phyloP scores from a whole-genome alignment of 1,284 basidiomycete species.

The Austropuccinia psidii region DNA sequence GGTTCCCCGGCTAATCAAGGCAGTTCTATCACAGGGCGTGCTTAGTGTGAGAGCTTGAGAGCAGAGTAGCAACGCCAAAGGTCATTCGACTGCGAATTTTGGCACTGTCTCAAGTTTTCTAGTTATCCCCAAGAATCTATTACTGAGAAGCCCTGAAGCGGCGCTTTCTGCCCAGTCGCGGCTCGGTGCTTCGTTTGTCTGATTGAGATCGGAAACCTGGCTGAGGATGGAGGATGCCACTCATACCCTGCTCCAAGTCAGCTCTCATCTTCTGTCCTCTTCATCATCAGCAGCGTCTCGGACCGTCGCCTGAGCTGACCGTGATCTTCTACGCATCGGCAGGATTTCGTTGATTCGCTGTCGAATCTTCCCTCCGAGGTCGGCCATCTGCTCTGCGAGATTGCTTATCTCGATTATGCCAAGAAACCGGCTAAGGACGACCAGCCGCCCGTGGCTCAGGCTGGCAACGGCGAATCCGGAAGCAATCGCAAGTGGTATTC shows the following conservation, averaged over 20 bases:
- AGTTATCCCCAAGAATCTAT: too few species aligned
- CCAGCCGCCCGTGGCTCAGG: slow-evolving; percentile 29
- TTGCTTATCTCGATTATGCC: slow-evolving; percentile 36
- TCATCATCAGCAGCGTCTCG: neutral
- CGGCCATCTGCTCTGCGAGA: slow-evolving; percentile 30
- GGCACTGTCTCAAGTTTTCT: too few species aligned
- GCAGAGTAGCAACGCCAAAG: too few species aligned
- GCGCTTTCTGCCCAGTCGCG: too few species aligned
- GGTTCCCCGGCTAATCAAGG: too few species aligned
- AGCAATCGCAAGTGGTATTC: slow-evolving; percentile 35
- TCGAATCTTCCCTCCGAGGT: slow-evolving; percentile 32
- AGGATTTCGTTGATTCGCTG: slow-evolving; percentile 34
- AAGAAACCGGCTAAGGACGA: slow-evolving; percentile 31
- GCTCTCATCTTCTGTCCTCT: neutral
- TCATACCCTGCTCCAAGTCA: slow-evolving; percentile 35
- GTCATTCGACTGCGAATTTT: too few species aligned
- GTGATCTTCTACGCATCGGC: neutral
- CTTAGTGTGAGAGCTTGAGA: too few species aligned
- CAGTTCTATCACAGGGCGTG: too few species aligned
- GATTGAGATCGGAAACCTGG: too few species aligned
- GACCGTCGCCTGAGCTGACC: too few species aligned
- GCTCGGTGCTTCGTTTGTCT: too few species aligned
- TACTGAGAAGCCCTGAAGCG: too few species aligned
- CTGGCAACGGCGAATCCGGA: slow-evolving; percentile 31
- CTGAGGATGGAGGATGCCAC: slow-evolving; percentile 36